Conservation (phyloP, 2,329 filamentous ascomycete species). For the Diaporthe velutina region DNA sequence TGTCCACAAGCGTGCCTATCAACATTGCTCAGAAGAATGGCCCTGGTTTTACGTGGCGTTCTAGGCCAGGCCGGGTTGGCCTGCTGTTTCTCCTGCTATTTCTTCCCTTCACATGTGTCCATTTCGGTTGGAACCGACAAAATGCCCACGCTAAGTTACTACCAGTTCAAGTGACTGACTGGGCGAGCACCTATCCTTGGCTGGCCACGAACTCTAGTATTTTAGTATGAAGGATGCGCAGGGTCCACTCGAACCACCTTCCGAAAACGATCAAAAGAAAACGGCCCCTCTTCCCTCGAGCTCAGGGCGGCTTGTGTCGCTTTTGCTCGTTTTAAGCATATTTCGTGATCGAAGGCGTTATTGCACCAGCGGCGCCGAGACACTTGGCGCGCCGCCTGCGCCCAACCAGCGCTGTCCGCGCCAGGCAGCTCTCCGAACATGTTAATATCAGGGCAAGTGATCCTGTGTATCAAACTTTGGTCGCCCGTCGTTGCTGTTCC, state of each 20-base stretch:
- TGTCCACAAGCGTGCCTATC: not conserved
- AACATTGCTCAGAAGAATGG: not conserved
- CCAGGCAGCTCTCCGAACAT: not conserved
- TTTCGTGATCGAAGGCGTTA: constrained; percentile 25
- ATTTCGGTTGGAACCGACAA: constrained; percentile 9
- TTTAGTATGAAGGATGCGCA: not conserved
- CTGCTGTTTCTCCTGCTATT: not conserved
- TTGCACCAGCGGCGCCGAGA: constrained; percentile 27
- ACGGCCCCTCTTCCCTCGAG: not conserved
- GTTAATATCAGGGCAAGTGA: not conserved
- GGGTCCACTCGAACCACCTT: not conserved
- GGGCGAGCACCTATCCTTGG: not conserved
- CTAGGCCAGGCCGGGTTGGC: not conserved
- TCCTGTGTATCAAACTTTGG: not conserved
- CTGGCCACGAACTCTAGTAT: not conserved
- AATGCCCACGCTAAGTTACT: not conserved
- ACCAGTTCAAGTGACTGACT: not conserved
- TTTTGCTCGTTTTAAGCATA: constrained; percentile 2
- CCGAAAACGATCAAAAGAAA: not conserved
- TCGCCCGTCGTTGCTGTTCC: too few species aligned
- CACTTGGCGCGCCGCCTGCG: not conserved
- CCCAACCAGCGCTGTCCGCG: not conserved
- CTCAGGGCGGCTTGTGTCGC: constrained; percentile 6
- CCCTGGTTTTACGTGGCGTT: not conserved
- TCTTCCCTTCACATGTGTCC: not conserved